Conservation (phyloP, 2,329 filamentous ascomycete species). For the Colletotrichum spinosum region DNA sequence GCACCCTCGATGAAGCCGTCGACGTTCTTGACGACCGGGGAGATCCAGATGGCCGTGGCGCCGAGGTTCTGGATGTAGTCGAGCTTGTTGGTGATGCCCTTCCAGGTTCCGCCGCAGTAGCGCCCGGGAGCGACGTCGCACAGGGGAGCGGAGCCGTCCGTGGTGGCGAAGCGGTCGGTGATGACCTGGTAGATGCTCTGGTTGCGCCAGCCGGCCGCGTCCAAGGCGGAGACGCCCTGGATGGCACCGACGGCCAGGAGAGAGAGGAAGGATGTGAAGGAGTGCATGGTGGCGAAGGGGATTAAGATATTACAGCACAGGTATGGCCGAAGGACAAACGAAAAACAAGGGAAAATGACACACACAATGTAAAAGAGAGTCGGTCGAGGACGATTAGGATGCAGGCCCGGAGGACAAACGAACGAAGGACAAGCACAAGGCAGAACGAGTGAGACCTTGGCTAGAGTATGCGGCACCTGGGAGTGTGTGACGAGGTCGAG, state of each 20-base stretch:
- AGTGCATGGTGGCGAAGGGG: constrained; percentile 15
- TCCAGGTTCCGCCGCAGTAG: constrained; percentile 64
- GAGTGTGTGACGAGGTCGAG: background rate
- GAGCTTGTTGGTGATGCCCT: constrained; percentile 59
- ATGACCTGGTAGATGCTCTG: constrained; percentile 60
- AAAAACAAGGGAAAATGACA: background rate
- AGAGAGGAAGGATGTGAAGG: constrained; percentile 20
- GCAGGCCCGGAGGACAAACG: background rate
- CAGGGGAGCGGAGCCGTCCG: constrained; percentile 49
- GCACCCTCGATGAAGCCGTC: constrained; percentile 43
- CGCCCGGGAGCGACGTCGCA: constrained; percentile 43
- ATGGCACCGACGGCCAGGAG: constrained; percentile 26
- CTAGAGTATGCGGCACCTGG: constrained; percentile 16
- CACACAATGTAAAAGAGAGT: constrained; percentile 8
- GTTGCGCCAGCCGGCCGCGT: constrained; percentile 49
- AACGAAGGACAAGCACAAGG: constrained; percentile 27
- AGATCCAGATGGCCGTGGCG: constrained; percentile 58
- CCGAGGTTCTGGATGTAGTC: constrained; percentile 64
- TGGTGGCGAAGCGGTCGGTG: constrained; percentile 56
- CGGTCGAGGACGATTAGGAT: constrained; percentile 6
- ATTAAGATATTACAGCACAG: background rate
- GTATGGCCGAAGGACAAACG: too few species aligned
- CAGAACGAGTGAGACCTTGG: constrained; percentile 34
- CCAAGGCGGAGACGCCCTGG: constrained; percentile 41
- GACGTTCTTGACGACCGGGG: constrained; percentile 55